phyloP scores from a whole-genome alignment of 306 rosid species.

The Gleditsia sinensis region DNA sequence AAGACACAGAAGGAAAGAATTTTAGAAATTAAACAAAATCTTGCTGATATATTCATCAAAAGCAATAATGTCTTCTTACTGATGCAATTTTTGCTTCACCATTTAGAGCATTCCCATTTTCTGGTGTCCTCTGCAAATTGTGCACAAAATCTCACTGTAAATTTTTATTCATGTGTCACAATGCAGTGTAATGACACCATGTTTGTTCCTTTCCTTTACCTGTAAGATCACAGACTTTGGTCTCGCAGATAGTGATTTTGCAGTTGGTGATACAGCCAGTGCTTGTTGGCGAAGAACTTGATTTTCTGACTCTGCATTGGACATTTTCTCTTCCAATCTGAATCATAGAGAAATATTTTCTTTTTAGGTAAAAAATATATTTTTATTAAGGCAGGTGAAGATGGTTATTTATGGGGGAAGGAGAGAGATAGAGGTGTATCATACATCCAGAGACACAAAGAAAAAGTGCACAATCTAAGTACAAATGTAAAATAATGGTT shows the following conservation, averaged over 20 bases:
- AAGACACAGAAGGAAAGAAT: slow-evolving; percentile 29
- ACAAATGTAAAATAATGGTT: slow-evolving; percentile 16
- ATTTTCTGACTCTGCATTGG: slow-evolving; percentile 97
- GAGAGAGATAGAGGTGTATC: slow-evolving; percentile 9
- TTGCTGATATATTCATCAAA: slow-evolving; percentile 22
- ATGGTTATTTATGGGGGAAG: slow-evolving; percentile 1
- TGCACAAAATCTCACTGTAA: slow-evolving; percentile 36
- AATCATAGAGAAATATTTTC: slow-evolving; percentile 32
- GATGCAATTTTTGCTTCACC: slow-evolving; percentile 73
- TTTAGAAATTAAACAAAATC: slow-evolving; percentile 20
- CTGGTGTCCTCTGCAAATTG: slow-evolving; percentile 86
- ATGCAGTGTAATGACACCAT: slow-evolving; percentile 20
- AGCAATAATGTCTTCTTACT: slow-evolving; percentile 50
- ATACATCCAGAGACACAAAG: slow-evolving; percentile 19
- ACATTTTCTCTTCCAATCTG: slow-evolving; percentile 95
- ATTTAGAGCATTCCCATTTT: slow-evolving; percentile 79
- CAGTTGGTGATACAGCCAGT: slow-evolving; percentile 92
- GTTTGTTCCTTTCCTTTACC: slow-evolving; percentile 50
- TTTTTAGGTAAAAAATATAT: slow-evolving; percentile 18
- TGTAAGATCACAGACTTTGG: slow-evolving; percentile 83
- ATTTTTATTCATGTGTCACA: slow-evolving; percentile 25
- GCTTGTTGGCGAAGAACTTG: slow-evolving; percentile 99
- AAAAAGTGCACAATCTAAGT: neutral
- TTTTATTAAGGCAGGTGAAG: slow-evolving; percentile 17
- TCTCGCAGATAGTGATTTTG: slow-evolving; percentile 73